phyloP scores from a whole-genome alignment of 495 filamentous ascomycete species.

The Penicillium malachiteum region DNA sequence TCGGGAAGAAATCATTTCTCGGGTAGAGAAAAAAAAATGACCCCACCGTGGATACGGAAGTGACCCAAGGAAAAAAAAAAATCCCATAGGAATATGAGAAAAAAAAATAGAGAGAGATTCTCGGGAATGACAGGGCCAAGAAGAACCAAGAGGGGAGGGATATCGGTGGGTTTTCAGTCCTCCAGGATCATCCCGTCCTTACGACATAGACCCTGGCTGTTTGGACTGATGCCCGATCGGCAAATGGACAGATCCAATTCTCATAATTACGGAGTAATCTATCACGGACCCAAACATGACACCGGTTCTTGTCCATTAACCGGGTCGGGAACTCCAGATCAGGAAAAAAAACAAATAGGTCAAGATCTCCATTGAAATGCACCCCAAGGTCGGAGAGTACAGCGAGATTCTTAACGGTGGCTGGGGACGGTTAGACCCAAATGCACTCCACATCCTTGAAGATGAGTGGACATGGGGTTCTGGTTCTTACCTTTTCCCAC shows the following conservation, averaged over 20 bases:
- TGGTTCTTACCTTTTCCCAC: neutral
- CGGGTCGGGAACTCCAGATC: slow-evolving; percentile 26
- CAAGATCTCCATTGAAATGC: no score
- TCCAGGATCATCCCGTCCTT: slow-evolving; percentile 10
- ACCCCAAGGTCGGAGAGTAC: slow-evolving; percentile 16
- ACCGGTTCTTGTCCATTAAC: slow-evolving; percentile 1
- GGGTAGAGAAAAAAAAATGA: neutral
- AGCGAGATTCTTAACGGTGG: slow-evolving; percentile 6
- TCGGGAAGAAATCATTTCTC: neutral
- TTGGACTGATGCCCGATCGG: slow-evolving; percentile 22
- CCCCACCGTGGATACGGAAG: neutral
- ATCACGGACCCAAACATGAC: slow-evolving; percentile 1
- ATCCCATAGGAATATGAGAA: neutral
- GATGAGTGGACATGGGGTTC: neutral
- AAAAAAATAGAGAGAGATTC: neutral
- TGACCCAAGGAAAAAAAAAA: neutral
- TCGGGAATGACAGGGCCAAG: neutral
- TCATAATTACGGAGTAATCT: neutral
- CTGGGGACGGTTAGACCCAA: neutral
- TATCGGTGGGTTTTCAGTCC: slow-evolving; percentile 3
- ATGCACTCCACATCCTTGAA: neutral
- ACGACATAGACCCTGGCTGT: slow-evolving; percentile 5
- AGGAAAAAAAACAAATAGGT: slow-evolving; percentile 16
- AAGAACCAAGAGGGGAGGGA: slow-evolving; percentile 4
- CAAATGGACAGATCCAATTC: slow-evolving; percentile 10